These are phyloP conservation scores for Sporothrix pseudoabietina DNA, from an alignment of 2,329 filamentous ascomycete species.

Conservation along the genomic window DNA sequence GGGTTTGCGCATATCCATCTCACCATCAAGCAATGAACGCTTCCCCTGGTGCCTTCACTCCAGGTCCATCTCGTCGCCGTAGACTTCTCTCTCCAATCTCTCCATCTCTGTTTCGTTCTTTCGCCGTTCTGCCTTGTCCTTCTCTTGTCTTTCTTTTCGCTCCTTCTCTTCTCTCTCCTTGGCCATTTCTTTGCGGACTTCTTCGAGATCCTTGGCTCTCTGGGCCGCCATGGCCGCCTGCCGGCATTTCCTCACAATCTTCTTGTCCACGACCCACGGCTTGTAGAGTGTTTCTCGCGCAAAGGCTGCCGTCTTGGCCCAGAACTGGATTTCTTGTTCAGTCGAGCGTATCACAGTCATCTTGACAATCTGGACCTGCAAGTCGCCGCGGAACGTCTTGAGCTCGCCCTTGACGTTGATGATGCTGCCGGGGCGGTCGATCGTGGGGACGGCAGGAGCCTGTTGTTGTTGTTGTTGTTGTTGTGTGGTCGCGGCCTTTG, in stretches of 20 bases:
- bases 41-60: background rate
- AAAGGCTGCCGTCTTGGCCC: conserved; percentile 58
- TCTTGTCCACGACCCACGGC: conserved; percentile 58
- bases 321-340: conserved; percentile 59
- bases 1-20: background rate
- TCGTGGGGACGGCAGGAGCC: background rate
- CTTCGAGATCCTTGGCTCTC: background rate
- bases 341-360: conserved; percentile 54
- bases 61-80: background rate
- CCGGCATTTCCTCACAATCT: conserved; percentile 54
- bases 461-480: background rate
- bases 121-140: background rate
- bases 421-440: conserved; percentile 47
- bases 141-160: background rate
- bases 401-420: conserved; percentile 61
- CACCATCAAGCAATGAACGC: background rate
- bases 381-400: conserved; percentile 46
- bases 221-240: conserved; percentile 46
- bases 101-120: background rate
- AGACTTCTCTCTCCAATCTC: background rate
- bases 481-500: background rate
- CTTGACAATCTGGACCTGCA: conserved; percentile 57
- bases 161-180: background rate
- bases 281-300: conserved; percentile 51
- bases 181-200: background rate